These are phyloP conservation scores for Cryptosporidium bovis DNA, from an alignment of 169 alveolate genomes.

Conservation along the genomic window DNA sequence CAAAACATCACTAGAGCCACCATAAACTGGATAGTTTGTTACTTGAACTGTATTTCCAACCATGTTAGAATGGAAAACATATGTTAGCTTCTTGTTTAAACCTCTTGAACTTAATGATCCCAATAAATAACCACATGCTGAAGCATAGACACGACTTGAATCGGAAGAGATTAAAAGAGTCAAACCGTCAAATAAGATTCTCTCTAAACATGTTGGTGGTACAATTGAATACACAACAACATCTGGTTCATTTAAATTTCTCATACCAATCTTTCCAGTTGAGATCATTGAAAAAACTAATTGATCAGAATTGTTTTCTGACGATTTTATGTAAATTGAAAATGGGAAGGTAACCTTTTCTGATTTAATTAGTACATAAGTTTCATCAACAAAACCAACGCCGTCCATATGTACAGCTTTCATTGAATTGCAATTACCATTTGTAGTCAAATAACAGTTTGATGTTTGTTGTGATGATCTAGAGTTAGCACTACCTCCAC, in stretches of 20 bases:
- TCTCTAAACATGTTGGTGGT: conserved; percentile 43
- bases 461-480: conserved; percentile 53
- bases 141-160: neutral
- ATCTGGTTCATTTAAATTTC: conserved; percentile 33
- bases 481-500: conserved; percentile 55
- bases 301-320: conserved; percentile 48
- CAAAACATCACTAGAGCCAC: neutral
- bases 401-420: conserved; percentile 46
- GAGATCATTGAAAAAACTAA: conserved; percentile 13
- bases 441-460: conserved; percentile 46
- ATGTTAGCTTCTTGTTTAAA: conserved; percentile 22
- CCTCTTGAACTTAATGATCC: conserved; percentile 20
- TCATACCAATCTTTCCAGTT: conserved; percentile 39
- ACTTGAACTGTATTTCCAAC: conserved; percentile 22
- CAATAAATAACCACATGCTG: conserved; percentile 18
- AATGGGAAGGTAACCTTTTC: conserved; percentile 42
- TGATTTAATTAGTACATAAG: conserved; percentile 17
- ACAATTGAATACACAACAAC: conserved; percentile 1
- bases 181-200: conserved; percentile 49
- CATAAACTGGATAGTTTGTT: conserved; percentile 30
- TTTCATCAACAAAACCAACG: conserved; percentile 24
- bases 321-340: conserved; percentile 2
- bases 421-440: conserved; percentile 45
- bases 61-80: conserved; percentile 6
- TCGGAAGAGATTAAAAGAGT: conserved; percentile 35